Conservation (phyloP, 1,139 yeast genomes). For the Lodderomyces margitis region DNA sequence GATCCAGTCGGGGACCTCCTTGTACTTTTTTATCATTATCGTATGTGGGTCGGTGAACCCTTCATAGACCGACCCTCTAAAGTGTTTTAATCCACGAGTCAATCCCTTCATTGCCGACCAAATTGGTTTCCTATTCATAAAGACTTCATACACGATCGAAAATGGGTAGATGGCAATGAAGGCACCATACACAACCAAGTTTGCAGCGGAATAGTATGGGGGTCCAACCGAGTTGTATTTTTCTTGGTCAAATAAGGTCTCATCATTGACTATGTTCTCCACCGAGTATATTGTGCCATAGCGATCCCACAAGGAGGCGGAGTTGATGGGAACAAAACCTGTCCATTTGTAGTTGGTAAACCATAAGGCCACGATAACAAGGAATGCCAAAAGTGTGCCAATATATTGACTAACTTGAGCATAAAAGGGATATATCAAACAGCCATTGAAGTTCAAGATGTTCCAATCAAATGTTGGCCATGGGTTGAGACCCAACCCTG, state of each 20-base stretch:
- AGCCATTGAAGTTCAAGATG: slow-evolving; percentile 15
- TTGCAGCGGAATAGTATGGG: slow-evolving; percentile 60
- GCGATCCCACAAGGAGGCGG: slow-evolving; percentile 45
- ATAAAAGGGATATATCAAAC: slow-evolving; percentile 43
- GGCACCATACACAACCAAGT: slow-evolving; percentile 51
- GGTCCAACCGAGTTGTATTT: slow-evolving; percentile 48
- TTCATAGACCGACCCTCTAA: slow-evolving; percentile 25
- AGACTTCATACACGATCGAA: slow-evolving; percentile 41
- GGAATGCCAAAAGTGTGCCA: slow-evolving; percentile 43
- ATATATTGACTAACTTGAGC: slow-evolving; percentile 36
- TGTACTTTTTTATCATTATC: slow-evolving; percentile 50
- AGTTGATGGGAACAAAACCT: slow-evolving; percentile 51
- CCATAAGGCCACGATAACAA: slow-evolving; percentile 43
- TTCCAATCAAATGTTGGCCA: slow-evolving; percentile 52
- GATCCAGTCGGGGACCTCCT: slow-evolving; percentile 64
- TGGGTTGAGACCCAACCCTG: slow-evolving; percentile 59
- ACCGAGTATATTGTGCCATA: slow-evolving; percentile 42
- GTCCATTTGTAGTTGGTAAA: slow-evolving; percentile 52
- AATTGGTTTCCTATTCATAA: slow-evolving; percentile 29
- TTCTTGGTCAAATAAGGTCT: slow-evolving; percentile 31
- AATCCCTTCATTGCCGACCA: slow-evolving; percentile 12
- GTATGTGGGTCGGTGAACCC: slow-evolving; percentile 51
- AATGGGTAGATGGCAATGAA: slow-evolving; percentile 57
- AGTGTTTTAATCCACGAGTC: slow-evolving; percentile 24
- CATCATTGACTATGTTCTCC: slow-evolving; percentile 32